Evolutionary conservation across 2,329 filamentous ascomycete genomes (phyloP).

Genomic region (Diaporthe citriasiana): DNA sequence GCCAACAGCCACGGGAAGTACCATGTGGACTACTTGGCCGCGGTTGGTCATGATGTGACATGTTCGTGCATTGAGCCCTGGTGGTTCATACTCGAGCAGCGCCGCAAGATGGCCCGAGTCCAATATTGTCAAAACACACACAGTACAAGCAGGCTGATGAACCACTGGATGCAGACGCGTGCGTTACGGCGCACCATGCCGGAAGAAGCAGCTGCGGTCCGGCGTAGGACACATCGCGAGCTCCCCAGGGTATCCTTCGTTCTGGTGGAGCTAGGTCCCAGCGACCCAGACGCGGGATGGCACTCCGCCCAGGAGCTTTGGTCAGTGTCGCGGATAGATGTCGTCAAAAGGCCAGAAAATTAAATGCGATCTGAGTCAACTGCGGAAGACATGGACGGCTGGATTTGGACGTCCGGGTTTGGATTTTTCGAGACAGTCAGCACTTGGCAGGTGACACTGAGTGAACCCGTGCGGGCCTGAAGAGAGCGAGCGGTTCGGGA

Average conservation of each 20-base stretch:
- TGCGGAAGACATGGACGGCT: conserved; percentile 22
- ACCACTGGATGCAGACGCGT: conserved; percentile 31
- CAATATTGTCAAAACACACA: conserved; percentile 6
- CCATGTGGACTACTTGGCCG: background rate
- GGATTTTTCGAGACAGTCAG: conserved; percentile 3
- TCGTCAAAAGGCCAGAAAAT: conserved; percentile 26
- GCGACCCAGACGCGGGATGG: conserved; percentile 38
- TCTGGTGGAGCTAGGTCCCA: conserved; percentile 33
- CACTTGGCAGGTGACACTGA: conserved; percentile 31
- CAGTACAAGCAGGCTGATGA: conserved; percentile 26
- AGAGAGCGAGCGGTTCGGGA: conserved; percentile 20
- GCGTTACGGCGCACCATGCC: conserved; percentile 34
- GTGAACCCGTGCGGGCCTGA: conserved; percentile 8
- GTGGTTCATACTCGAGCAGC: conserved; percentile 13
- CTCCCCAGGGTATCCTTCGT: conserved; percentile 23
- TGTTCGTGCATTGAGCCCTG: conserved; percentile 4
- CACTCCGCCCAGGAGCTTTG: conserved; percentile 23
- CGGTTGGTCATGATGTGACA: background rate
- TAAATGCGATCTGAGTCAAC: conserved; percentile 21
- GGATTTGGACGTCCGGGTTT: conserved; percentile 13
- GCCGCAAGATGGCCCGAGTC: conserved; percentile 26
- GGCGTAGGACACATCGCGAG: conserved; percentile 34
- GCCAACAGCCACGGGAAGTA: background rate
- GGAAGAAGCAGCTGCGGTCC: conserved; percentile 41
- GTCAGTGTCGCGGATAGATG: conserved; percentile 26